Base-by-base conservation (phyloP, 2,329 filamentous ascomycete species). In the Podosphaera fusca region DNA sequence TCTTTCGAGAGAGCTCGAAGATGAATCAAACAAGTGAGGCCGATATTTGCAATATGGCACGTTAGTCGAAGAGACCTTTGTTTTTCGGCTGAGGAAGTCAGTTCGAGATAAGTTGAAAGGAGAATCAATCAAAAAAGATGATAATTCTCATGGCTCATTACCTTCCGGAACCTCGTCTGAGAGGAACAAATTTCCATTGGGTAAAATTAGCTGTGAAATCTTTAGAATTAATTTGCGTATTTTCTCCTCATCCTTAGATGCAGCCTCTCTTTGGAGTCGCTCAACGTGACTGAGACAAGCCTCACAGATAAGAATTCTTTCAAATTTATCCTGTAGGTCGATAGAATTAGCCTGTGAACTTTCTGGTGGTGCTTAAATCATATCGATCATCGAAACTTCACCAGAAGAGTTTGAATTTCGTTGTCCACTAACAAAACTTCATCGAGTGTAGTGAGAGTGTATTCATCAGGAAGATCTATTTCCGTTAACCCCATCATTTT, bases 161-260 rank as follows among this genome's bases (percentile, higher is more conserved):
- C 66, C 62, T 42, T 62, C 62, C 30, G 52, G 57, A 9, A 53
- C 29, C 14, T 65, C 61, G 60, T 66, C 62, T 4, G 63, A 51
- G 3, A 50, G 31, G 12, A 64, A 57, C 9, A 63, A 30, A n/a
- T 55, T 59, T 4, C 56, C 58, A 55, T 62, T 58, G 36, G 65
- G 65, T 5, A 64, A 54, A 10, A 66, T 63, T 4, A 21, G 14
- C 42, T 60, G 61, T 9, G 65, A 60, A 5, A 65, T 52, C 61
- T 62, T 64, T 3, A 51, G n/a, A 1, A 57, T 61, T 14, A 68
- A 38, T 7, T 62, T 59, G 2, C 45, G 31, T 6, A 58, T 58
- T 33, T 52, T 52, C 30, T 60, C 56, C 7, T 55, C 52, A 53
- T 64, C 61, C 10, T 56, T 53, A 38, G 35, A 38, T 4, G 38